A percentile compares a stretch with the other conserved stretches of the same genome.
Conservation (phyloP, 306 rosid genomes). For the Fragaria ananassa region DNA sequence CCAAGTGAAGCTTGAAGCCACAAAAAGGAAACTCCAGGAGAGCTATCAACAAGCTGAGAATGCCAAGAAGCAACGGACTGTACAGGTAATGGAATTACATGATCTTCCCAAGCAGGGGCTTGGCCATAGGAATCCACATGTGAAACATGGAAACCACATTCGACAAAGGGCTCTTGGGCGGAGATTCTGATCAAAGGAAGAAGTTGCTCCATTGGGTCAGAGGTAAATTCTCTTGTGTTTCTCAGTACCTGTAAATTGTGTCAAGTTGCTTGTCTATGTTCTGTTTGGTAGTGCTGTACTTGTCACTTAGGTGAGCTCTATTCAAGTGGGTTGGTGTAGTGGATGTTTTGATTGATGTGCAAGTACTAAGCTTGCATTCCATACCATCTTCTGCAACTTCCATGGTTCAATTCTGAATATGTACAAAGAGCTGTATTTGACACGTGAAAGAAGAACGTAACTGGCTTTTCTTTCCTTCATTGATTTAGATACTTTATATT, state of each 20-base stretch:
- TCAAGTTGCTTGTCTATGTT: background rate
- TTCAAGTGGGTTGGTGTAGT: background rate
- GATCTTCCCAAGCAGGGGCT: conserved; percentile 81
- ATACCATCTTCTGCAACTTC: conserved; percentile 14
- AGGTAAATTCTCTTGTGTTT: conserved; percentile 6
- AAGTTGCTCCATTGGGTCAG: conserved; percentile 6
- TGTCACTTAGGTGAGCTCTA: background rate
- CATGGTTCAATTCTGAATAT: background rate
- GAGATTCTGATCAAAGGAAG: conserved; percentile 26
- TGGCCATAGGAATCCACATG: conserved; percentile 45
- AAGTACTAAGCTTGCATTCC: background rate
- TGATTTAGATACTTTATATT: background rate
- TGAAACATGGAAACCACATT: conserved; percentile 57
- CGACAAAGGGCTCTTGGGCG: conserved; percentile 56
- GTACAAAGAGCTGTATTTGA: background rate
- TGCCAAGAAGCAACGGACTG: conserved; percentile 86
- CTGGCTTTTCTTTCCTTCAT: background rate
- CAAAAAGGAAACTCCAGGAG: conserved; percentile 94
- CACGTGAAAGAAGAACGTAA: background rate
- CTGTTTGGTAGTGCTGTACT: background rate
- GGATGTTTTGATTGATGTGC: background rate
- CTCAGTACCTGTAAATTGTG: background rate
- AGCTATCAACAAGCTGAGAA: conserved; percentile 88
- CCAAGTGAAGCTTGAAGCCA: conserved; percentile 79
- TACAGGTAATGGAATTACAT: conserved; percentile 89